Evolutionary conservation across 2,329 filamentous ascomycete species (phyloP).

Genomic region (Orbilia blumenaviensis): DNA sequence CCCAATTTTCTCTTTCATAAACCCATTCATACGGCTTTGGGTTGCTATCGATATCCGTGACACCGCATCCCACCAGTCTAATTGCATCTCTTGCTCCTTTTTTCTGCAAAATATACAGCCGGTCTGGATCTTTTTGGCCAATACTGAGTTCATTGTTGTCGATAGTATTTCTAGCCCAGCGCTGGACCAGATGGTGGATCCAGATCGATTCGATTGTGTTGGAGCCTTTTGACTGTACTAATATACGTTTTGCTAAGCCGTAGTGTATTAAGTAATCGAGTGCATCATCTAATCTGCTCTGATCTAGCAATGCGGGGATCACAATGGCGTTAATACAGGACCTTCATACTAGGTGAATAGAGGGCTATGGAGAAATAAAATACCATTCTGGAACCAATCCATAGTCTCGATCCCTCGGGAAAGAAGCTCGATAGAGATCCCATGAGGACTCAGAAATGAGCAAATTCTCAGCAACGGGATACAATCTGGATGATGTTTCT

Average conservation of each 20-base stretch:
- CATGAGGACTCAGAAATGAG: conserved; percentile 30
- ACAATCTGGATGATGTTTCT: conserved; percentile 7
- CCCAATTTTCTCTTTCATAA: conserved; percentile 9
- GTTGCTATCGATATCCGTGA: neutral
- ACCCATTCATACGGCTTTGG: neutral
- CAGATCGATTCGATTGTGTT: neutral
- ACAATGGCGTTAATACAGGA: neutral
- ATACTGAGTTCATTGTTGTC: neutral
- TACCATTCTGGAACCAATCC: conserved; percentile 29
- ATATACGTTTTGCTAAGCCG: conserved; percentile 7
- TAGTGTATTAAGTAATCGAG: conserved; percentile 20
- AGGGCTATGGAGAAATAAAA: too few relatives aligned
- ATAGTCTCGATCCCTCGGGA: conserved; percentile 1
- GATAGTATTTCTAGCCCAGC: conserved; percentile 2
- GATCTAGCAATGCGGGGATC: neutral
- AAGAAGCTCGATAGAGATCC: conserved; percentile 20
- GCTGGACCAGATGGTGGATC: conserved; percentile 34
- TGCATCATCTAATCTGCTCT: conserved; percentile 3
- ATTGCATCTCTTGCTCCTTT: neutral
- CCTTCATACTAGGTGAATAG: too few relatives aligned
- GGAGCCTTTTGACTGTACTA: neutral
- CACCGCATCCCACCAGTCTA: neutral
- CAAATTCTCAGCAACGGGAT: conserved; percentile 12
- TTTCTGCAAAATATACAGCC: neutral
- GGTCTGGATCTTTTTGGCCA: neutral